Evolutionary conservation across 2,329 filamentous ascomycete species (phyloP).

Genomic region (Westerdykella sp.): DNA sequence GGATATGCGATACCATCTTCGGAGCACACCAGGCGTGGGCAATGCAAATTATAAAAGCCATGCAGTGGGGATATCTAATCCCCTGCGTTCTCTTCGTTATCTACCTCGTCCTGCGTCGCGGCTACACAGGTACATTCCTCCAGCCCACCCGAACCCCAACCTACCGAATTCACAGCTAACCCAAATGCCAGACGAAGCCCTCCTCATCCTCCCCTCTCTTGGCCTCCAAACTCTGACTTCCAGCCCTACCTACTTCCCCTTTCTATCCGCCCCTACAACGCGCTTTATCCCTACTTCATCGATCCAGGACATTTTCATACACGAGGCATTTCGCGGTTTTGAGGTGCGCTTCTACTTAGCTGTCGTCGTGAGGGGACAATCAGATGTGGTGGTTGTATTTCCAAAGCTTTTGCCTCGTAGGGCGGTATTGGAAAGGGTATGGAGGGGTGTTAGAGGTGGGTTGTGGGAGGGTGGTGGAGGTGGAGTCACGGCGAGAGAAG

Average conservation of each 20-base stretch:
- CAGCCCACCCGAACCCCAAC: constrained; percentile 6
- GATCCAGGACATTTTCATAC: constrained; percentile 88
- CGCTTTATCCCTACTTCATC: constrained; percentile 83
- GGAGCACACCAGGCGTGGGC: constrained; percentile 12
- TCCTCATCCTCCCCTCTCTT: constrained; percentile 80
- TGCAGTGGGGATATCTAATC: constrained; percentile 40
- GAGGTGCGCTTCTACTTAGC: constrained; percentile 85
- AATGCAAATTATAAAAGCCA: constrained; percentile 33
- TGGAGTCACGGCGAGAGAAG: neutral
- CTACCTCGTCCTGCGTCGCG: constrained; percentile 43
- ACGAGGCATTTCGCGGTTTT: constrained; percentile 90
- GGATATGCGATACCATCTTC: constrained; percentile 5
- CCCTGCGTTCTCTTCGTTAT: constrained; percentile 36
- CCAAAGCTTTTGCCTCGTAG: constrained; percentile 70
- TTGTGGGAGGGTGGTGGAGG: constrained; percentile 61
- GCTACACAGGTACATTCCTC: constrained; percentile 45
- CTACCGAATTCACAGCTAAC: constrained; percentile 1
- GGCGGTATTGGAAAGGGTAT: constrained; percentile 76
- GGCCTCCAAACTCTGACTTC: constrained; percentile 82
- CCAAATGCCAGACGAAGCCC: constrained; percentile 60
- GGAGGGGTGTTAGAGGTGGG: constrained; percentile 77
- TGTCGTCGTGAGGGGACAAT: constrained; percentile 83
- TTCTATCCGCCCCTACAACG: constrained; percentile 54
- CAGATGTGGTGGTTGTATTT: constrained; percentile 90
- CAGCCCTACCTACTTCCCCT: constrained; percentile 52